A percentile compares a stretch with the other conserved stretches of the same genome.
phyloP scores from a whole-genome alignment of 257 asterid genomes.

The Penstemon eatonii region DNA sequence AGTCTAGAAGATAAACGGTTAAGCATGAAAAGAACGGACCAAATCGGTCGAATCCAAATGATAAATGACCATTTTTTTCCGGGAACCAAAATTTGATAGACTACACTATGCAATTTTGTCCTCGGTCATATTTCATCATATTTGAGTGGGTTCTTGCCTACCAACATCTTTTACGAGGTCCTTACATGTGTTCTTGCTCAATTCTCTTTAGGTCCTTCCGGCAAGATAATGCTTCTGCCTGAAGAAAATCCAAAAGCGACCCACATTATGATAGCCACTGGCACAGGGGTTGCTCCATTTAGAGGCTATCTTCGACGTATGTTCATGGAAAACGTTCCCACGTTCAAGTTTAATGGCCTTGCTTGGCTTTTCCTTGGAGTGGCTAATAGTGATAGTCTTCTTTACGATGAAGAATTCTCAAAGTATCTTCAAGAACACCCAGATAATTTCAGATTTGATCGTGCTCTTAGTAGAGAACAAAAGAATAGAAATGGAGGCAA shows the following conservation, averaged over 20 bases:
- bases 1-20: too few species aligned
- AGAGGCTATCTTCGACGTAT: conserved; percentile 94
- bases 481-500: conserved; percentile 86
- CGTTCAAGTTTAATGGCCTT: conserved; percentile 73
- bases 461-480: conserved; percentile 91
- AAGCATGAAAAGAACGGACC: too few species aligned
- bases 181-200: conserved; percentile 1
- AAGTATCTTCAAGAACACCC: conserved; percentile 70
- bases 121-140: too few species aligned
- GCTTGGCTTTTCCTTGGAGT: conserved; percentile 99
- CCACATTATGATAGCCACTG: conserved; percentile 96
- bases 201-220: conserved; percentile 79
- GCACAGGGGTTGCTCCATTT: conserved; percentile 95
- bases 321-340: conserved; percentile 91
- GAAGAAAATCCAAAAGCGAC: conserved; percentile 87
- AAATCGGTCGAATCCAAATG: too few species aligned
- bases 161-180: neutral
- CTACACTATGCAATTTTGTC: too few species aligned
- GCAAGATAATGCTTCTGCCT: conserved; percentile 94
- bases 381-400: conserved; percentile 84
- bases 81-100: too few species aligned
- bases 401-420: conserved; percentile 84
- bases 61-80: too few species aligned
- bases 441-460: conserved; percentile 72
- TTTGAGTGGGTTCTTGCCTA: too few species aligned